Conservation (phyloP, 352 stramenopile genomes). For the Globisporangium recalcitrans region DNA sequence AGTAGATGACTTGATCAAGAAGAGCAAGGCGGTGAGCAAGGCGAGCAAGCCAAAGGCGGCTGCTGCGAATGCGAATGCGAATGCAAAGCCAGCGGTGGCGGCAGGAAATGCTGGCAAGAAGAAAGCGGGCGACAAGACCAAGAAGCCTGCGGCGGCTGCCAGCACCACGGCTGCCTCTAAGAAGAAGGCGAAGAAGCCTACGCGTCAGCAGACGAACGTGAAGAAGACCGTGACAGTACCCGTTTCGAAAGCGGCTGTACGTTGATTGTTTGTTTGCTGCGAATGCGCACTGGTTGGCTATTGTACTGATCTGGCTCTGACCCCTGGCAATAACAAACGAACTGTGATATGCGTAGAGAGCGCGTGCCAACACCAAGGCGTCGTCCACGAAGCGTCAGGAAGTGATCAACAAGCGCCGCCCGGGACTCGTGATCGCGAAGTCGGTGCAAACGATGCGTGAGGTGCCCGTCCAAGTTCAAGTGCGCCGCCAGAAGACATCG, state of each 20-base stretch:
- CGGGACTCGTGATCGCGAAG: constrained; percentile 40
- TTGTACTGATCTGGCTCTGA: no score
- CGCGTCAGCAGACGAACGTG: constrained; percentile 56
- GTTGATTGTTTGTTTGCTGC: constrained; percentile 10
- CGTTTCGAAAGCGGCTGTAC: constrained; percentile 56
- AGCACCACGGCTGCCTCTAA: neutral
- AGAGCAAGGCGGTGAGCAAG: constrained; percentile 22
- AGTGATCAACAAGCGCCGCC: constrained; percentile 66
- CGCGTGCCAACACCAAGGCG: constrained; percentile 38
- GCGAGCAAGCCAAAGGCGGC: constrained; percentile 20
- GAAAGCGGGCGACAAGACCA: constrained; percentile 8
- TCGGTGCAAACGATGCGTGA: constrained; percentile 23
- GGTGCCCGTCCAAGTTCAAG: constrained; percentile 34
- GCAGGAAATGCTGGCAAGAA: constrained; percentile 1
- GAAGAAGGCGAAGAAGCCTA: constrained; percentile 20
- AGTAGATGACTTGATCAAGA: constrained; percentile 43
- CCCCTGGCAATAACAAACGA: no score
- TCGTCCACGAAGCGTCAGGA: constrained; percentile 58
- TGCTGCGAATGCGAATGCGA: constrained; percentile 6
- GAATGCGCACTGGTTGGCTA: neutral
- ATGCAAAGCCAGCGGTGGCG: neutral
- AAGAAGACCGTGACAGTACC: constrained; percentile 72
- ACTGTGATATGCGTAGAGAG: constrained; percentile 18
- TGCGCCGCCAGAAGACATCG: constrained; percentile 43
- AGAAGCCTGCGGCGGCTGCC: neutral